Evolutionary conservation across 1,139 yeast species (phyloP).

Genomic region (Taphrina betulina): DNA sequence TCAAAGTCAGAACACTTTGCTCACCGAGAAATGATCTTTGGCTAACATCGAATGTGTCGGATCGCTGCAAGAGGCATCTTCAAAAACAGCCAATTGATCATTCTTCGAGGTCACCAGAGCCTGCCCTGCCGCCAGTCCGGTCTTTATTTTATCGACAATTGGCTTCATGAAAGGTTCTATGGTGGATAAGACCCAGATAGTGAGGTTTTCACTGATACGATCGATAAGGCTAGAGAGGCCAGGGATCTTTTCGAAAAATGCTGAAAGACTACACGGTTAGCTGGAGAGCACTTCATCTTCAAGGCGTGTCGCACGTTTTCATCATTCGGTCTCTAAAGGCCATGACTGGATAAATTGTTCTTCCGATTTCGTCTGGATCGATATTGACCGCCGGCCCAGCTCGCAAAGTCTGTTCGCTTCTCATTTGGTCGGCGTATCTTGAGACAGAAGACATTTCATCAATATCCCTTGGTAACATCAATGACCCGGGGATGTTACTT

Average conservation of each 20-base stretch:
- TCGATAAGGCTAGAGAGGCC: conserved; percentile 39
- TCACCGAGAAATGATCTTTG: conserved; percentile 40
- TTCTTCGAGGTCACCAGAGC: conserved; percentile 39
- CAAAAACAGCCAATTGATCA: conserved; percentile 41
- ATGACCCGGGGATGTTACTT: conserved; percentile 7
- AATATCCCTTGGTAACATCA: conserved; percentile 22
- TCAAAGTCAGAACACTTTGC: too few relatives aligned
- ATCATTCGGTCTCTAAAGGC: conserved; percentile 40
- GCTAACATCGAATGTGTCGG: conserved; percentile 42
- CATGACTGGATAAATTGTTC: conserved; percentile 39
- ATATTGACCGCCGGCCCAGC: conserved; percentile 20
- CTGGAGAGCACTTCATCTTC: neutral
- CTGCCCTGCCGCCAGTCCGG: conserved; percentile 39
- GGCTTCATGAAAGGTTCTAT: conserved; percentile 41
- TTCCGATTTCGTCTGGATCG: conserved; percentile 36
- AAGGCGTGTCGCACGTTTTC: conserved; percentile 35
- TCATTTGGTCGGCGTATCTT: conserved; percentile 31
- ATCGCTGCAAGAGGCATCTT: conserved; percentile 38
- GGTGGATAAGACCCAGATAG: conserved; percentile 40
- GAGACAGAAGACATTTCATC: conserved; percentile 32
- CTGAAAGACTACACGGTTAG: conserved; percentile 4
- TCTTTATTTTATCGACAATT: conserved; percentile 37
- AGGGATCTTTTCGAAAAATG: conserved; percentile 39
- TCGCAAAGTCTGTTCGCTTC: neutral
- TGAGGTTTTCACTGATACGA: conserved; percentile 39